Evolutionary conservation across 805 yeast genomes (phyloP).

Genomic region (Ogataea polymorpha): DNA sequence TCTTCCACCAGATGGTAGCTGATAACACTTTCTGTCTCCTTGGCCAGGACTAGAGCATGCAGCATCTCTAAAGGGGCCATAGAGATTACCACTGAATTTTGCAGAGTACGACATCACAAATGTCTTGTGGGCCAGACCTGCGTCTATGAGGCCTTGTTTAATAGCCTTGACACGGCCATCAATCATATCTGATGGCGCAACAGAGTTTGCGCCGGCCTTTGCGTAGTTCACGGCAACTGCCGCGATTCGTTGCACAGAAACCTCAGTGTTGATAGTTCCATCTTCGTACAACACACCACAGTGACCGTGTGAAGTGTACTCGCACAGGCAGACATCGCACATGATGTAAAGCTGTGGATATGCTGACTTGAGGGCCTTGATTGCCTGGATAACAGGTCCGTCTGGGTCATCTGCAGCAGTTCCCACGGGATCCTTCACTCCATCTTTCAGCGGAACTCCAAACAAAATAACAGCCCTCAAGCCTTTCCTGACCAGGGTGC

Average conservation of each 20-base stretch:
- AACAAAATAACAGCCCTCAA: conserved; percentile 81
- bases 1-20: conserved; percentile 87
- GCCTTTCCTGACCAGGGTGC: conserved; percentile 71
- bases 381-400: conserved; percentile 88
- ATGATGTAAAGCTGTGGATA: conserved; percentile 85
- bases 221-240: conserved; percentile 96
- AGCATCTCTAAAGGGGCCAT: conserved; percentile 98
- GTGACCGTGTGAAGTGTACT: conserved; percentile 96
- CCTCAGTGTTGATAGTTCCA: conserved; percentile 75
- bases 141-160: conserved; percentile 76
- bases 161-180: conserved; percentile 92
- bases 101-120: conserved; percentile 94
- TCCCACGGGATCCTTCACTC: conserved; percentile 76
- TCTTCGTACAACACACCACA: conserved; percentile 90
- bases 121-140: conserved; percentile 80
- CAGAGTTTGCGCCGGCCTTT: conserved; percentile 90
- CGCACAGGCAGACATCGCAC: conserved; percentile 96
- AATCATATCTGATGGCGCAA: conserved; percentile 97
- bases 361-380: conserved; percentile 54
- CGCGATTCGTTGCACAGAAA: conserved; percentile 77
- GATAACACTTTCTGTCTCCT: conserved; percentile 92
- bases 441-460: conserved; percentile 81
- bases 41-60: conserved; percentile 87
- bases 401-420: conserved; percentile 93
- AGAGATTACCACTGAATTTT: conserved; percentile 84